Evolutionary conservation across 2,329 filamentous ascomycete genomes (phyloP).

Genomic region (Phaeomoniella chlamydospora): DNA sequence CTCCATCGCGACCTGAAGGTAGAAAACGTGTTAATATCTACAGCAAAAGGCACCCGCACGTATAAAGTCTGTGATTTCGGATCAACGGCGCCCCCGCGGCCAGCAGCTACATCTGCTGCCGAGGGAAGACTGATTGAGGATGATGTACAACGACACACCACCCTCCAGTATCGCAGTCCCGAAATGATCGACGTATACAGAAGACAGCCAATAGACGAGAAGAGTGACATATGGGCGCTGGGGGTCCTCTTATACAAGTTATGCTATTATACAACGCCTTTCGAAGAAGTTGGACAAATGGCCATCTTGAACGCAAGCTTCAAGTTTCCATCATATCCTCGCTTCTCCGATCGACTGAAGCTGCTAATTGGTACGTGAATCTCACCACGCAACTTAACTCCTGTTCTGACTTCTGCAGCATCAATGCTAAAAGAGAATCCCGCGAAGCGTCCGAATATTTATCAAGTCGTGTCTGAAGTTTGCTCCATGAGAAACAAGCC

Average conservation of each 20-base stretch:
- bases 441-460: conserved; percentile 73
- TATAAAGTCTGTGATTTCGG: conserved; percentile 99
- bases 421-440: conserved; percentile 85
- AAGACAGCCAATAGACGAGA: conserved; percentile 93
- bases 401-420: conserved; percentile 33
- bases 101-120: conserved; percentile 70
- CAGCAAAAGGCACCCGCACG: conserved; percentile 47
- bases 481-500: conserved; percentile 81
- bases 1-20: conserved; percentile 94
- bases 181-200: conserved; percentile 99
- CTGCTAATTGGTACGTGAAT: conserved; percentile 64
- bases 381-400: too few species aligned
- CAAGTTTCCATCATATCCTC: conserved; percentile 76
- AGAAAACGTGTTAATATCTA: conserved; percentile 87
- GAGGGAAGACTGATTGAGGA: conserved; percentile 92
- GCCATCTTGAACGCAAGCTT: conserved; percentile 93
- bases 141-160: conserved; percentile 93
- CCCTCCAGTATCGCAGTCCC: conserved; percentile 89
- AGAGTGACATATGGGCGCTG: conserved; percentile 95
- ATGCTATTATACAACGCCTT: conserved; percentile 97
- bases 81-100: conserved; percentile 68
- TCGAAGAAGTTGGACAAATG: conserved; percentile 94
- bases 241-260: conserved; percentile 94
- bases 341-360: conserved; percentile 82
- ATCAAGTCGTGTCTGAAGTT: conserved; percentile 75